Evolutionary conservation across 345 rosid species (phyloP).

Genomic region (Eutrema japonicum): DNA sequence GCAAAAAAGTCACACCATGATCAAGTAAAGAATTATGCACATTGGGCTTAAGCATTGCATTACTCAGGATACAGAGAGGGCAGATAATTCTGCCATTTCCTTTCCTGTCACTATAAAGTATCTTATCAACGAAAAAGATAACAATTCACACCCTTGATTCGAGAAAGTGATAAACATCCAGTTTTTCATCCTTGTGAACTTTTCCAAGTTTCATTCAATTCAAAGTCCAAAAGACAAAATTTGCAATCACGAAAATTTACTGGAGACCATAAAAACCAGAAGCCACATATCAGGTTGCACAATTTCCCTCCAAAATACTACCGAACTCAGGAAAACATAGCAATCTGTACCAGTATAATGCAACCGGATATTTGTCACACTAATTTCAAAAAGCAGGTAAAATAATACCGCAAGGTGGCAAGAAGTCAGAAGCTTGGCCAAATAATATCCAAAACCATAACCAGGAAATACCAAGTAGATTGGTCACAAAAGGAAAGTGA

Average conservation of each 20-base stretch:
- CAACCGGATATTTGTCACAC: conserved; percentile 11
- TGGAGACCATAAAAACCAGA: background rate
- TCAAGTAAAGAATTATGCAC: conserved; percentile 20
- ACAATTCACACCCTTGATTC: conserved; percentile 6
- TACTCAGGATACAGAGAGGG: conserved; percentile 18
- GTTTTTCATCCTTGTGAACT: conserved; percentile 24
- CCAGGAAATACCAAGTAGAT: background rate
- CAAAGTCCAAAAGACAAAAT: conserved; percentile 2
- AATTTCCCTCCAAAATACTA: conserved; percentile 16
- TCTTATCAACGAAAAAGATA: conserved; percentile 20
- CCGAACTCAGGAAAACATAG: conserved; percentile 22
- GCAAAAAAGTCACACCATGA: conserved; percentile 40
- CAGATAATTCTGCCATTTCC: conserved; percentile 14
- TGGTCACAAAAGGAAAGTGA: conserved; percentile 18
- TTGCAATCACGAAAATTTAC: conserved; percentile 1
- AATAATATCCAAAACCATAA: conserved; percentile 6
- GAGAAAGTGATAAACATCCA: conserved; percentile 17
- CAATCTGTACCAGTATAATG: conserved; percentile 1
- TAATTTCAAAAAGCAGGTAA: conserved; percentile 6
- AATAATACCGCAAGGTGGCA: conserved; percentile 16
- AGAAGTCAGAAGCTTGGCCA: background rate
- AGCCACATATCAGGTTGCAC: conserved; percentile 11
- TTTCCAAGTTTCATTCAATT: conserved; percentile 21
- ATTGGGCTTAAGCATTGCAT: conserved; percentile 22
- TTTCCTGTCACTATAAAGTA: conserved; percentile 8